phyloP scores from a whole-genome alignment of 768 basidiomycete species.

The Hypholoma fasciculare region DNA sequence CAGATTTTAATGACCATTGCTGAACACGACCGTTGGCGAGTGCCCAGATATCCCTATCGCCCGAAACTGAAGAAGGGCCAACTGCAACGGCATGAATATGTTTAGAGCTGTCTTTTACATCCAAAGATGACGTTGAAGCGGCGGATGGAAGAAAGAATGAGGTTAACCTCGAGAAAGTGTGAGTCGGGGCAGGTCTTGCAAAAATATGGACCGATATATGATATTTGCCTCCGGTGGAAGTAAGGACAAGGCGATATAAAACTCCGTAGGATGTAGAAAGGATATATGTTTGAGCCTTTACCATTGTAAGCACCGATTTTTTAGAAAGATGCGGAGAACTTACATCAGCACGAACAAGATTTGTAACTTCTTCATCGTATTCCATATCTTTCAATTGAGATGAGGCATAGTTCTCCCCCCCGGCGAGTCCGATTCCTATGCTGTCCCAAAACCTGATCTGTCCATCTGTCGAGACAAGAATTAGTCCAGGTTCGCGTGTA shows the following conservation, averaged over 20 bases:
- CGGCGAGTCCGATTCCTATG: constrained; percentile 80
- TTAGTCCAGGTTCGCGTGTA: constrained; percentile 83
- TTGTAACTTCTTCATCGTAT: constrained; percentile 61
- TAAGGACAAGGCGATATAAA: constrained; percentile 62
- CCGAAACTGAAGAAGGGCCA: constrained; percentile 38
- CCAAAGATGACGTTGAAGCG: constrained; percentile 35
- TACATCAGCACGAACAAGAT: constrained; percentile 66
- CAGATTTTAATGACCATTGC: constrained; percentile 65
- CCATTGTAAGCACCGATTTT: not conserved
- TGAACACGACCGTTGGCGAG: constrained; percentile 69
- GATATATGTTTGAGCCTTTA: constrained; percentile 64
- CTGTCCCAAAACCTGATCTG: constrained; percentile 86
- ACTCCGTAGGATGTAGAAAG: constrained; percentile 67
- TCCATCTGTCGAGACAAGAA: constrained; percentile 72
- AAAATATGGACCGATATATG: constrained; percentile 61
- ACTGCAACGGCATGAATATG: constrained; percentile 68
- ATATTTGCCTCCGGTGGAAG: constrained; percentile 69
- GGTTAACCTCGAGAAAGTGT: constrained; percentile 41
- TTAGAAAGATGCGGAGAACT: constrained; percentile 20
- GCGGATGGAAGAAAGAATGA: constrained; percentile 43
- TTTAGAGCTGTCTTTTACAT: constrained; percentile 46
- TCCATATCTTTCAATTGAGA: constrained; percentile 48
- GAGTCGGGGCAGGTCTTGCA: constrained; percentile 50
- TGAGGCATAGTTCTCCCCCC: constrained; percentile 66
- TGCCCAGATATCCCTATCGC: constrained; percentile 64